phyloP scores from a whole-genome alignment of 495 filamentous ascomycete species.

The Astrocystis sublimbata region DNA sequence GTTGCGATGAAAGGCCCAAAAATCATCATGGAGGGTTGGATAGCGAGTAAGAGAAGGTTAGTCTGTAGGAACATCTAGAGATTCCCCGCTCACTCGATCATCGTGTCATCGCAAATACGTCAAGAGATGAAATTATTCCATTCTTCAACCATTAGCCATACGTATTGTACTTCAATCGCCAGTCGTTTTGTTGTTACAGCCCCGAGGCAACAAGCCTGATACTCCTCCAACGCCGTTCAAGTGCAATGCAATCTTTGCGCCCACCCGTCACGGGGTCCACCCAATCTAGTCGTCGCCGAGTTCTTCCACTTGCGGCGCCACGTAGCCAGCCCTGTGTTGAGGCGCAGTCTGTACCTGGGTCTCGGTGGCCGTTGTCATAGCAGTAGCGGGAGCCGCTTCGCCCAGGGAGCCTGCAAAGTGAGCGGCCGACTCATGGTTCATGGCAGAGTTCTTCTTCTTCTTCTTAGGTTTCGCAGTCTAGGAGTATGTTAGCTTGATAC shows the following conservation, averaged over 20 bases:
- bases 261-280: background rate
- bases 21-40: too few species aligned
- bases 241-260: conserved; percentile 10
- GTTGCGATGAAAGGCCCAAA: too few species aligned
- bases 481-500: conserved; percentile 31
- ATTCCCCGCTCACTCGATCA: too few species aligned
- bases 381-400: conserved; percentile 57
- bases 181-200: background rate
- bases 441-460: conserved; percentile 57
- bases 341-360: conserved; percentile 50
- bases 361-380: conserved; percentile 59
- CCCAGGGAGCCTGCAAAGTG: conserved; percentile 50
- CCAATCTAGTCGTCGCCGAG: conserved; percentile 60
- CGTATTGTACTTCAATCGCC: background rate
- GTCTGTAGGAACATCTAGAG: too few species aligned
- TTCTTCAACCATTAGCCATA: too few species aligned
- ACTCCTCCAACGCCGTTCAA: conserved; percentile 15
- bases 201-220: background rate
- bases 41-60: too few species aligned
- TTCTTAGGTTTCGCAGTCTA: conserved; percentile 60
- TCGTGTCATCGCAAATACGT: too few species aligned
- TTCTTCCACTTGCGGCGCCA: conserved; percentile 66
- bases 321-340: conserved; percentile 45
- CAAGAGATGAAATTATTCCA: too few species aligned
- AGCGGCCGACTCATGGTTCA: conserved; percentile 41